Conservation (phyloP, 495 filamentous ascomycete species). For the Trichoderma asperelloides region DNA sequence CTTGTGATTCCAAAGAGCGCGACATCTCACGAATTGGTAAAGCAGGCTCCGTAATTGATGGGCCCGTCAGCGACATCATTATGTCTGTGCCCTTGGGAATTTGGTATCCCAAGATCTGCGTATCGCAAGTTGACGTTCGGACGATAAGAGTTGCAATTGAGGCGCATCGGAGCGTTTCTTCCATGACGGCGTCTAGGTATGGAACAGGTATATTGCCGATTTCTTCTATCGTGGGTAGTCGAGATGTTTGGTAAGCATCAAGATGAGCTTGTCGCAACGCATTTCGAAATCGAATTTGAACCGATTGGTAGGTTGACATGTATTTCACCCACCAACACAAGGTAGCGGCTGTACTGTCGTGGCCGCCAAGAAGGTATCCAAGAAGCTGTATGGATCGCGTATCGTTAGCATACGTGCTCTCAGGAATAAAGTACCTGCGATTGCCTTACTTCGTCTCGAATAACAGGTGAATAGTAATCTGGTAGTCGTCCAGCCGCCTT, state of each 20-base stretch:
- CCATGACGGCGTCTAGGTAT: conserved; percentile 30
- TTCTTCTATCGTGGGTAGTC: conserved; percentile 18
- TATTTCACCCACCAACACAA: conserved; percentile 17
- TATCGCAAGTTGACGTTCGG: conserved; percentile 22
- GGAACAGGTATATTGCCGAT: conserved; percentile 20
- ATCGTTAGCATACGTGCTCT: background rate
- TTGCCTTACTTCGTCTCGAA: conserved; percentile 17
- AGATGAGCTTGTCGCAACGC: conserved; percentile 16
- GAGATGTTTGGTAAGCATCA: conserved; percentile 12
- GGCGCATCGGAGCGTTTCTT: conserved; percentile 26
- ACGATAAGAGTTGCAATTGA: conserved; percentile 10
- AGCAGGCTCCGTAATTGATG: conserved; percentile 12
- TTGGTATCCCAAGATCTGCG: conserved; percentile 20
- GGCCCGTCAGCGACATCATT: conserved; percentile 18
- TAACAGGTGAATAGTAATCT: conserved; percentile 11
- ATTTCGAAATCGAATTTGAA: conserved; percentile 21
- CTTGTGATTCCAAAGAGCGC: conserved; percentile 14
- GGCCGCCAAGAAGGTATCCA: conserved; percentile 19
- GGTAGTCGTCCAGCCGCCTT: conserved; percentile 17
- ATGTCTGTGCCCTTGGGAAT: conserved; percentile 29
- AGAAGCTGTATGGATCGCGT: conserved; percentile 13
- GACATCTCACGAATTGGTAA: conserved; percentile 11
- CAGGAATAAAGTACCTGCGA: background rate
- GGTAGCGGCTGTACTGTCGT: conserved; percentile 19
- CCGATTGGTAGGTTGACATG: conserved; percentile 18